Conservation (phyloP, 345 rosid genomes). For the Heritiera fomes region DNA sequence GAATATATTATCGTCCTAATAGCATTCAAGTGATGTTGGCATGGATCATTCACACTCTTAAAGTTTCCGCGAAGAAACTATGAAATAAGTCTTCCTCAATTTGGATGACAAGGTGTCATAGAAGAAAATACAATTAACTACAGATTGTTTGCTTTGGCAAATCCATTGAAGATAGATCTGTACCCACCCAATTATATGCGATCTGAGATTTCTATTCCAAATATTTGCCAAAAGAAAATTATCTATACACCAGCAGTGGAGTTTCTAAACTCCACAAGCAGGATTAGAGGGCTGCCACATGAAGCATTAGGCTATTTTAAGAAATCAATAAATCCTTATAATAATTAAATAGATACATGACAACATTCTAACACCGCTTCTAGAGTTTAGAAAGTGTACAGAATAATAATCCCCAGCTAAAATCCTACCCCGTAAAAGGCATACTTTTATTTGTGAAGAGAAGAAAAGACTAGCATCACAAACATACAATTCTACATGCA, state of each 20-base stretch:
- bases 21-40: constrained; percentile 45
- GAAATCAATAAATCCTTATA: not conserved
- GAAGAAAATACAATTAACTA: constrained; percentile 26
- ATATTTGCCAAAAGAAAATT: constrained; percentile 2
- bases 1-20: constrained; percentile 57
- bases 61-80: constrained; percentile 22
- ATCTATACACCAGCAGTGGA: not conserved
- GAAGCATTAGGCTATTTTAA: not conserved
- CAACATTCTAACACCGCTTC: not conserved
- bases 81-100: constrained; percentile 28
- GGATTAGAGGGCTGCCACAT: not conserved
- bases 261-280: not conserved
- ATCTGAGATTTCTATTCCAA: not conserved
- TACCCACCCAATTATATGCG: constrained; percentile 1
- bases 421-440: not conserved
- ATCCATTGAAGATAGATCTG: constrained; percentile 12
- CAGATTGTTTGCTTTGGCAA: constrained; percentile 28
- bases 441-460: not conserved
- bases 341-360: not conserved
- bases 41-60: constrained; percentile 34
- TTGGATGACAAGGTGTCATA: constrained; percentile 23
- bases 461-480: not conserved
- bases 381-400: not conserved
- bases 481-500: not conserved
- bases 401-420: not conserved